Percentiles rank a stretch among this genome's conserved stretches.
These are phyloP conservation scores for Creolimax fragrantissima DNA, from an alignment of 78 protist species.

Conservation along the genomic window DNA sequence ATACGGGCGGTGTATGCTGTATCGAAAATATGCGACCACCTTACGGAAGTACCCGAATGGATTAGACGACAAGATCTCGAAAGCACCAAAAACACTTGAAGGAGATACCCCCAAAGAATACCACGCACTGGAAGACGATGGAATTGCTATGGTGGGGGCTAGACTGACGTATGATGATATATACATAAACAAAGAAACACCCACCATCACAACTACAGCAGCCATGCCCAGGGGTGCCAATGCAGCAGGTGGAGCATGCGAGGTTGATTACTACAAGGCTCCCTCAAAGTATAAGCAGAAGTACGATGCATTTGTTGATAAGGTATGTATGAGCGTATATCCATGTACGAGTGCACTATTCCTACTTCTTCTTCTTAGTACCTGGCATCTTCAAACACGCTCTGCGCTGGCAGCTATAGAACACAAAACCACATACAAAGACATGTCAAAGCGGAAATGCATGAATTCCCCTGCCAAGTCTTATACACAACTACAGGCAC, in stretches of 20 bases:
- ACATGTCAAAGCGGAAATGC: neutral
- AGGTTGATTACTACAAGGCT: neutral
- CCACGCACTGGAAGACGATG: conserved; percentile 61
- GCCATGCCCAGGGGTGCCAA: neutral
- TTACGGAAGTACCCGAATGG: conserved; percentile 46
- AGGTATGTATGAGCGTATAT: neutral
- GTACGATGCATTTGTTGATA: neutral
- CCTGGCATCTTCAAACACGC: too few relatives aligned
- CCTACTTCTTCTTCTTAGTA: too few relatives aligned
- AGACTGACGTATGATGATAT: conserved; percentile 53
- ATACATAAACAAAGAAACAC: conserved; percentile 62
- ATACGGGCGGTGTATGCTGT: conserved; percentile 90
- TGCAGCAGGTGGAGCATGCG: neutral
- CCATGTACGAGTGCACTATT: neutral
- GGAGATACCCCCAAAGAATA: neutral
- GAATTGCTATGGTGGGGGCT: conserved; percentile 45
- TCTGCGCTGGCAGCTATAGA: too few relatives aligned
- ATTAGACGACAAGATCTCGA: neutral
- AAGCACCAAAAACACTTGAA: neutral
- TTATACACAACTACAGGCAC: neutral
- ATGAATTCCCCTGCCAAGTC: neutral
- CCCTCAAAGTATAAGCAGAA: neutral
- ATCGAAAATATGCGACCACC: conserved; percentile 54
- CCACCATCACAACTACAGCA: conserved; percentile 14
- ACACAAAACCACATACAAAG: neutral